A percentile compares a stretch with the other conserved stretches of the same genome.
Evolutionary conservation across 1,284 basidiomycete species (phyloP).

Genomic region (Puccinia hordei): DNA sequence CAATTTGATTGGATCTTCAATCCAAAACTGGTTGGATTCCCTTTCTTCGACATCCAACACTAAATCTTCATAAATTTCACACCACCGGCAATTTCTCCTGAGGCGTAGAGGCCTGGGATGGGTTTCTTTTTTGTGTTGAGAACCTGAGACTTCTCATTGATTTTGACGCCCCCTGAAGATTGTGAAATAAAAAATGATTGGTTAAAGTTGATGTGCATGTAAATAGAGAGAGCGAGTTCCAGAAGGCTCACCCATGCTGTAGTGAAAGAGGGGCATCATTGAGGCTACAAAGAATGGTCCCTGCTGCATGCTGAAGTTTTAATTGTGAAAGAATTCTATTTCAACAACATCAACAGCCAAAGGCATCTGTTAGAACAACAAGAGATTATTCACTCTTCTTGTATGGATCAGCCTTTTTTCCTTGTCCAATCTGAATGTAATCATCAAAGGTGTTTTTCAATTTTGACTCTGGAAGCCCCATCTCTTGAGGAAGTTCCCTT

Average conservation of each 20-base stretch:
- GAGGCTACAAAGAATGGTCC: conserved; percentile 47
- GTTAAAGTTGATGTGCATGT: neutral
- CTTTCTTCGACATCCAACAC: too few species aligned
- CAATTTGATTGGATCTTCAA: neutral
- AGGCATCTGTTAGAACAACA: conserved; percentile 68
- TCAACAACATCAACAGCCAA: neutral
- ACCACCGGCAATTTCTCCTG: conserved; percentile 94
- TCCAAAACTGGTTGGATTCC: too few species aligned
- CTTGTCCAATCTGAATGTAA: conserved; percentile 78
- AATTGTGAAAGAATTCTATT: conserved; percentile 50
- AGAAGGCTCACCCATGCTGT: conserved; percentile 58
- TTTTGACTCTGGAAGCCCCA: conserved; percentile 73
- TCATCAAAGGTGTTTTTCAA: conserved; percentile 90
- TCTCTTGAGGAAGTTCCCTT: conserved; percentile 89
- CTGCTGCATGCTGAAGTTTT: conserved; percentile 35
- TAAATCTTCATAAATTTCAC: conserved; percentile 74
- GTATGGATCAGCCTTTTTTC: conserved; percentile 85
- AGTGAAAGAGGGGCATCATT: conserved; percentile 79
- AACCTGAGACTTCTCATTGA: conserved; percentile 82
- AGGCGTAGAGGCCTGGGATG: conserved; percentile 82
- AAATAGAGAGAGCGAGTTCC: neutral
- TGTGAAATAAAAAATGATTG: neutral
- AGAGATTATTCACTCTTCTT: conserved; percentile 71
- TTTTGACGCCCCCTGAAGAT: conserved; percentile 91
- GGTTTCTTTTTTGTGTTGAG: conserved; percentile 73